These are phyloP conservation scores for Emydomyces testavorans DNA, from an alignment of 2,329 filamentous ascomycete species.

Conservation along the genomic window DNA sequence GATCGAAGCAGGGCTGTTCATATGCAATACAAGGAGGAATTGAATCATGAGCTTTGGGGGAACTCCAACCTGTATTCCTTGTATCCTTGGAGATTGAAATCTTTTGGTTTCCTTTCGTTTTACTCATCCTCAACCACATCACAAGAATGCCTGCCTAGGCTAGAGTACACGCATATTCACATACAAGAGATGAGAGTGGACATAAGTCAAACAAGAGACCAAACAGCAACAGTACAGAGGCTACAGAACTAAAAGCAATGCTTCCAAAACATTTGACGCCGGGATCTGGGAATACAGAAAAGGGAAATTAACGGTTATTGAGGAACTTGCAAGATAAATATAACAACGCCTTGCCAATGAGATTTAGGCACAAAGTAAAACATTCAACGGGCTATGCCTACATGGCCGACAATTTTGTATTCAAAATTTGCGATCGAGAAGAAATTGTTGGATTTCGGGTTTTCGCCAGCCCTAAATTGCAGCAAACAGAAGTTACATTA, in stretches of 20 bases:
- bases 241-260: too few relatives aligned
- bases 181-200: not conserved
- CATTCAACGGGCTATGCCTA: not conserved
- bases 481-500: not conserved
- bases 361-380: not conserved
- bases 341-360: conserved; percentile 8
- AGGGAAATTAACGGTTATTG: not conserved
- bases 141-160: not conserved
- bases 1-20: too few relatives aligned
- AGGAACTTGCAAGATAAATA: not conserved
- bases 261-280: too few relatives aligned
- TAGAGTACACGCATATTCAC: not conserved
- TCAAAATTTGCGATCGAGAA: conserved; percentile 37
- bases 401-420: not conserved
- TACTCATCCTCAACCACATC: too few relatives aligned
- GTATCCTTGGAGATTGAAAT: not conserved
- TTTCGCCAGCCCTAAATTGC: conserved; percentile 39
- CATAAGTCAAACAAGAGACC: not conserved
- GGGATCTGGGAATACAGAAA: not conserved
- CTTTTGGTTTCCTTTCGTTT: not conserved
- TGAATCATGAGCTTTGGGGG: too few relatives aligned
- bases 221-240: too few relatives aligned
- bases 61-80: too few relatives aligned
- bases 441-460: conserved; percentile 39
- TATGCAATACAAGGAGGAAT: too few relatives aligned